Base-by-base conservation (phyloP, 345 rosid species). In the Syzygium grande region DNA sequence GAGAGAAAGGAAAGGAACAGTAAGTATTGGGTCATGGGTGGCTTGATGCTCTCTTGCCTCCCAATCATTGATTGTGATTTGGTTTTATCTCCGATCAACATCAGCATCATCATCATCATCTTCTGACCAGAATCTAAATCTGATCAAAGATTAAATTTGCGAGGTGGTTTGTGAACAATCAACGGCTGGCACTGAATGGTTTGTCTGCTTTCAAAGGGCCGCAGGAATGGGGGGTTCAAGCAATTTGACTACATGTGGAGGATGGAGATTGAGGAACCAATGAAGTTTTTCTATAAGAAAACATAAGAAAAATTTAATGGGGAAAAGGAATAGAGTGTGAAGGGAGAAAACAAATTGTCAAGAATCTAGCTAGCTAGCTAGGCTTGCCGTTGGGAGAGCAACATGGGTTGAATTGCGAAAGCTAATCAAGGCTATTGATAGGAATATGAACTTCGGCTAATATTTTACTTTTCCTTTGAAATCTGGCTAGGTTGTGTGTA, bases 171-270 rank as follows among this genome's bases (percentile, higher is more conserved):
- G 73, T 38, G 90, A 86, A 89, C 92, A 91, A 25, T 68, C 77
- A 91, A 91, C 0, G 91, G 92, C 94, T 92, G 96, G 92, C 96
- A 87, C 86, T 85, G 61, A 49, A 59, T 73, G 84, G 41, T n/a
- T 87, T 89, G 87, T 85, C 90, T 87, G 85, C 84, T 89, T 85
- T 85, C 54, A 17, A 51, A 59, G 41, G 79, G 56, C 89, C 86
- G 21, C 3, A 85, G 87, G 63, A 79, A 59, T 51, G 85, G 85
- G 17, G 59, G 17, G 54, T 56, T 59, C 52, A 89, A 84, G 59
- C 87, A 53, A 52, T 86, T 88, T 89, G 89, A 86, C 86, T 55
- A n/a, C 55, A 55, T 46, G 49, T 55, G 55, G 52, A 5, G 84
- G 84, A 53, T 23, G 19, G 46, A 79, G 61, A 29, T 21, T 46